These are phyloP conservation scores for Lolium multiflorum DNA, from an alignment of 176 grass and related monocot genomes.

Conservation along the genomic window DNA sequence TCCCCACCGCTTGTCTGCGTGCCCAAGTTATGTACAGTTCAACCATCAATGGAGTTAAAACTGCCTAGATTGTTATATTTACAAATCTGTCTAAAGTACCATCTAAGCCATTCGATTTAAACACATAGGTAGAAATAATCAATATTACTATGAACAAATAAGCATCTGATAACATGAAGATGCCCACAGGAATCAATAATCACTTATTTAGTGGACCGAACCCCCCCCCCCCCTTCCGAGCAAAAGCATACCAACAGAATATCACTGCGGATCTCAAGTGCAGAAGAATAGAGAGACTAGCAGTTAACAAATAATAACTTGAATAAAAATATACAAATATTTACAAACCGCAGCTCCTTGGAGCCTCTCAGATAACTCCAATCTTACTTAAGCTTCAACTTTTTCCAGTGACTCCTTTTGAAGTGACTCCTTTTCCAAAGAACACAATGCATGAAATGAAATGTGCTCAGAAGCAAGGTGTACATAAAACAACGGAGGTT, in stretches of 20 bases:
- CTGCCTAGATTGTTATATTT: too few species aligned
- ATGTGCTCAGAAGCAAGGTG: slow-evolving; percentile 16
- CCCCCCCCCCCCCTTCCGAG: not conserved
- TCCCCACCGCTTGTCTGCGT: too few species aligned
- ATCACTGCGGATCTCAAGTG: slow-evolving; percentile 62
- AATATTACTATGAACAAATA: too few species aligned
- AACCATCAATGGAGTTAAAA: too few species aligned
- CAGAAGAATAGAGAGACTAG: slow-evolving; percentile 17
- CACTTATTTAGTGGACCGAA: slow-evolving; percentile 16
- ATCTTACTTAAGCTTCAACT: slow-evolving; percentile 45
- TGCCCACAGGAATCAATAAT: too few species aligned
- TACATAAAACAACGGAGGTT: slow-evolving; percentile 22
- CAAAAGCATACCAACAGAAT: slow-evolving; percentile 72
- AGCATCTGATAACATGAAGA: too few species aligned
- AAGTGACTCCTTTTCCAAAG: slow-evolving; percentile 74
- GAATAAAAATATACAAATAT: slow-evolving; percentile 10
- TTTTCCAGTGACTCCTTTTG: slow-evolving; percentile 65
- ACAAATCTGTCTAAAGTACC: too few species aligned
- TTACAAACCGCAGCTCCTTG: slow-evolving; percentile 66
- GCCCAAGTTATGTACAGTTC: too few species aligned
- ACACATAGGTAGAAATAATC: too few species aligned
- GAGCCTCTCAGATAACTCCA: slow-evolving; percentile 80
- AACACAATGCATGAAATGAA: slow-evolving; percentile 31
- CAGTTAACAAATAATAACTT: not conserved
- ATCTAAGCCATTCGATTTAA: too few species aligned